phyloP scores from a whole-genome alignment of 371 early-diverging fungal genomes.

The Umbelopsis sp. region DNA sequence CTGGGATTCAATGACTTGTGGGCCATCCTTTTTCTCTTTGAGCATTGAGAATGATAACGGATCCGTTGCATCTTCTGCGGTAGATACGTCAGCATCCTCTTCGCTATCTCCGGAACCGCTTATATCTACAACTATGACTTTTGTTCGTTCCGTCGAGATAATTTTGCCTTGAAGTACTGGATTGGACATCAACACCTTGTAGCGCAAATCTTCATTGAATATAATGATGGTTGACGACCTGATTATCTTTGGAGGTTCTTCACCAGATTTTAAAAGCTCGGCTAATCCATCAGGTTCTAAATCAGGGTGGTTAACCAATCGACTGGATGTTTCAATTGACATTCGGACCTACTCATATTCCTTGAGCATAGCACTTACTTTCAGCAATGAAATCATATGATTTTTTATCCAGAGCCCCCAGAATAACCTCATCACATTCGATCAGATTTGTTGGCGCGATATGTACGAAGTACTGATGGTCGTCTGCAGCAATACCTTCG shows the following conservation, averaged over 20 bases:
- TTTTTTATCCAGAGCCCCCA: conserved; percentile 60
- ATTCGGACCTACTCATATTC: neutral
- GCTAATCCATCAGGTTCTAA: conserved; percentile 30
- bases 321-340: neutral
- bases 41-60: conserved; percentile 32
- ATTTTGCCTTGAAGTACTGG: conserved; percentile 75
- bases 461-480: conserved; percentile 20
- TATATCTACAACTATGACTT: conserved; percentile 34
- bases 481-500: conserved; percentile 35
- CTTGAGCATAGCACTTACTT: conserved; percentile 37
- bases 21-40: conserved; percentile 26
- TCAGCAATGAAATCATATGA: conserved; percentile 59
- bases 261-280: conserved; percentile 23
- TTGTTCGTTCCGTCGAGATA: conserved; percentile 34
- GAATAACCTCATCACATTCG: conserved; percentile 65
- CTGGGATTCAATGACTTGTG: conserved; percentile 34
- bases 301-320: too few relatives aligned
- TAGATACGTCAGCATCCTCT: conserved; percentile 28
- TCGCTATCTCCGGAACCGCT: conserved; percentile 21
- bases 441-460: conserved; percentile 55
- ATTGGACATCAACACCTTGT: conserved; percentile 61
- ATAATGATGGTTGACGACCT: conserved; percentile 47
- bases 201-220: conserved; percentile 30
- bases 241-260: conserved; percentile 47
- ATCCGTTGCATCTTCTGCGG: conserved; percentile 22